A percentile compares a stretch with the other conserved stretches of the same genome.
Evolutionary conservation across 2,329 filamentous ascomycete genomes (phyloP).

Genomic region (Phialophora tarda): DNA sequence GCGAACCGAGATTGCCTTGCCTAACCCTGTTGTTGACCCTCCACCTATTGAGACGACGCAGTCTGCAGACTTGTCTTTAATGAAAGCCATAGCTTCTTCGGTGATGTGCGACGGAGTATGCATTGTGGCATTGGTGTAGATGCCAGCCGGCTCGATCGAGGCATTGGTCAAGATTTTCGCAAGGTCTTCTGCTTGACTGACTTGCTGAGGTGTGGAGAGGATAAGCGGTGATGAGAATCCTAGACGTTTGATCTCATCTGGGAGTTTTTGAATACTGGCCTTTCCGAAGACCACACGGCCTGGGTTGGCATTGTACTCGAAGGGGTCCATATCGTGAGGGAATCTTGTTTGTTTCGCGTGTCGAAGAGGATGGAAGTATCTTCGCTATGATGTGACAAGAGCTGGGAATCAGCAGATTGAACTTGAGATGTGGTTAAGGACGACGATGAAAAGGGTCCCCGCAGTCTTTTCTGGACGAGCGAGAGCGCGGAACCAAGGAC

Average conservation of each 20-base stretch:
- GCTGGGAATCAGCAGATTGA: not conserved
- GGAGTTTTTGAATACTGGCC: slow-evolving; percentile 58
- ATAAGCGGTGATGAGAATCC: slow-evolving; percentile 59
- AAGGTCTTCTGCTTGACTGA: slow-evolving; percentile 54
- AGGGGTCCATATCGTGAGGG: slow-evolving; percentile 53
- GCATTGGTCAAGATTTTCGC: slow-evolving; percentile 51
- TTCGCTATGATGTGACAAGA: not conserved
- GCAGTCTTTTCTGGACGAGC: slow-evolving; percentile 12
- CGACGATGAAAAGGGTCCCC: slow-evolving; percentile 15
- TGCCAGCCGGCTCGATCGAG: slow-evolving; percentile 52
- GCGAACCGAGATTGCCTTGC: slow-evolving; percentile 62
- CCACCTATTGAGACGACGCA: slow-evolving; percentile 66
- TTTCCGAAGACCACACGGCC: slow-evolving; percentile 63
- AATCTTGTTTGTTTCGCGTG: not conserved
- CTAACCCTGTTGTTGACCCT: slow-evolving; percentile 67
- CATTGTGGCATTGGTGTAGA: slow-evolving; percentile 65
- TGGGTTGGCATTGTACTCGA: slow-evolving; percentile 62
- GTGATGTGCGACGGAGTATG: slow-evolving; percentile 66
- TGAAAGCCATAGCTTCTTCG: slow-evolving; percentile 60
- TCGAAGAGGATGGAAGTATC: not conserved
- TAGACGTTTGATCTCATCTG: slow-evolving; percentile 52
- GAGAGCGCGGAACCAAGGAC: not conserved
- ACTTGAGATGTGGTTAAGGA: not conserved
- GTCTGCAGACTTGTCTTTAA: slow-evolving; percentile 56
- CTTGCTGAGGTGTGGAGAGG: slow-evolving; percentile 62